These are phyloP conservation scores for grape (Vitis vinifera) DNA, from an alignment of 164 flowering plant genomes.

Conservation along the genomic window ASM3070453v1 NC_081817.1:4182001-4182500, in stretches of 20 bases:
- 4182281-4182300: conserved; percentile 45
- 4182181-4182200: conserved; percentile 10
- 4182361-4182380: conserved; percentile 42
- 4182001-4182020: too few species aligned
- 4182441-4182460: conserved; percentile 21
- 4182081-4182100: too few species aligned
- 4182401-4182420: conserved; percentile 53
- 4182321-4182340: not conserved
- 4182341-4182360: conserved; percentile 23
- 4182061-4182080: too few species aligned
- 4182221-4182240: conserved; percentile 33
- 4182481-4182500: conserved; percentile 34
- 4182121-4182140: too few species aligned
- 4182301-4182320: conserved; percentile 5
- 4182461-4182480: conserved; percentile 58
- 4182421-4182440: conserved; percentile 47
- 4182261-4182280: conserved; percentile 33
- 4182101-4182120: too few species aligned
- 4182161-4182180: not conserved
- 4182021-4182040: not conserved
- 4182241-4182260: conserved; percentile 12
- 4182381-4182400: conserved; percentile 51
- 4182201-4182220: conserved; percentile 41
- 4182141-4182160: not conserved
- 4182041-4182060: not conserved